Conservation (phyloP, 2,329 filamentous ascomycete species). For the Cryphonectria carpinicola region DNA sequence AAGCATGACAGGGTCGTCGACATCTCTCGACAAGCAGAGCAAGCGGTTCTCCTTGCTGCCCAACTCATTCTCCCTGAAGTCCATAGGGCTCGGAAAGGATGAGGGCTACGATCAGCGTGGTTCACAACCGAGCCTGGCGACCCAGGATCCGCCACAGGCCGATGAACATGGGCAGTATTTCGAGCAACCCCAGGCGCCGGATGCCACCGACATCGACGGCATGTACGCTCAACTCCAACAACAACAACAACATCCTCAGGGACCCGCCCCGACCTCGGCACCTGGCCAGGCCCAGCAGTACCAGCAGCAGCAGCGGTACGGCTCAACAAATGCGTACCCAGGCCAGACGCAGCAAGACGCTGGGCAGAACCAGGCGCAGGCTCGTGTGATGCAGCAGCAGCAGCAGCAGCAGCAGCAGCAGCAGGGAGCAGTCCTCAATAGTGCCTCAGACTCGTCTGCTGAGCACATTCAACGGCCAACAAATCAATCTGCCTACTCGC, state of each 20-base stretch:
- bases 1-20: slow-evolving; percentile 62
- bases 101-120: slow-evolving; percentile 50
- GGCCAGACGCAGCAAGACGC: slow-evolving; percentile 34
- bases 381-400: slow-evolving; percentile 44
- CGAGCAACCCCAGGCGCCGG: slow-evolving; percentile 35
- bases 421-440: slow-evolving; percentile 51
- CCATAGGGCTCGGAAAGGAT: slow-evolving; percentile 64
- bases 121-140: slow-evolving; percentile 58
- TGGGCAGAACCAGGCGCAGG: background rate
- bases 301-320: slow-evolving; percentile 49
- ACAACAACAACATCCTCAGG: slow-evolving; percentile 35
- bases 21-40: slow-evolving; percentile 59
- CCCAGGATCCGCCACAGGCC: slow-evolving; percentile 50
- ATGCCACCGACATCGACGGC: slow-evolving; percentile 37
- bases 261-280: slow-evolving; percentile 34
- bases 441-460: slow-evolving; percentile 58
- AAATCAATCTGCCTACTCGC: slow-evolving; percentile 45
- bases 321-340: slow-evolving; percentile 46
- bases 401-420: slow-evolving; percentile 53
- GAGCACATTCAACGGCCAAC: slow-evolving; percentile 50
- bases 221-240: slow-evolving; percentile 39
- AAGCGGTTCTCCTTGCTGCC: slow-evolving; percentile 75
- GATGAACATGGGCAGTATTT: slow-evolving; percentile 44
- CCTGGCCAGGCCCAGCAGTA: slow-evolving; percentile 40
- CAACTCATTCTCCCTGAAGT: slow-evolving; percentile 65